Evolutionary conservation across 257 asterid genomes (phyloP), one percentile per base, ranked within the genome.

Genomic region (Przewalskia tangutica): DNA sequence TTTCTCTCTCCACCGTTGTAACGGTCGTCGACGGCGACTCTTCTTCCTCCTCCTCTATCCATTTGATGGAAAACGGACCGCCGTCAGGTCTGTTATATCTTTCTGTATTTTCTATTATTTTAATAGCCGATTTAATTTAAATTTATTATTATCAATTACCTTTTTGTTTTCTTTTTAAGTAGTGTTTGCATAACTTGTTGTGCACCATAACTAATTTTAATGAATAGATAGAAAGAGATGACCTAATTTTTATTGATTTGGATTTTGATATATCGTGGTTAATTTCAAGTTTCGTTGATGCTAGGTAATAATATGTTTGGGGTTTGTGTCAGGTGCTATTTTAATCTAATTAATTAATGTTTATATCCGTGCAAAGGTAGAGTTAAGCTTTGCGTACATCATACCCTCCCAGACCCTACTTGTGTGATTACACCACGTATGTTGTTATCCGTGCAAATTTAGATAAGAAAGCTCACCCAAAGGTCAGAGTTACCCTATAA

Each of bases 11-110:
- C 38, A 38, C 51, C 78, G 40, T 71, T 40, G 18, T 23, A 18
- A 16, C 20, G 78, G 78, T 71, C 78, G 3, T 71, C 58, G 40
- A 44, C 79, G 79, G 62, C 46, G 79, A 55, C 79, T 73, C 62
- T 73, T 48, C 20, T 71, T 46, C 79, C 16, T 73, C 56, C 10
- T 70, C 56, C 9, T 70, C n/a, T 71, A 46, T 71, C 58, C 59
- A 3, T 12, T 73, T 73, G 44, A 73, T 73, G 79, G 62, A 73
- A 48, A 73, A 73, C 46, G 46, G 79, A 46, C 79, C 62, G 44
- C 60, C 79, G 6, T 48, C 79, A 73, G 46, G 79, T 73, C 0
- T 38, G 40, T 27, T 23, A 5, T n/a, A 71, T 3, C n/a, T 71
- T 13, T 71, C 58, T 46, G 40, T 44, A 71, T 71, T 20, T 38